These are phyloP conservation scores for Boletus rubescentipes DNA, from an alignment of 768 basidiomycete species.

Conservation along the genomic window DNA sequence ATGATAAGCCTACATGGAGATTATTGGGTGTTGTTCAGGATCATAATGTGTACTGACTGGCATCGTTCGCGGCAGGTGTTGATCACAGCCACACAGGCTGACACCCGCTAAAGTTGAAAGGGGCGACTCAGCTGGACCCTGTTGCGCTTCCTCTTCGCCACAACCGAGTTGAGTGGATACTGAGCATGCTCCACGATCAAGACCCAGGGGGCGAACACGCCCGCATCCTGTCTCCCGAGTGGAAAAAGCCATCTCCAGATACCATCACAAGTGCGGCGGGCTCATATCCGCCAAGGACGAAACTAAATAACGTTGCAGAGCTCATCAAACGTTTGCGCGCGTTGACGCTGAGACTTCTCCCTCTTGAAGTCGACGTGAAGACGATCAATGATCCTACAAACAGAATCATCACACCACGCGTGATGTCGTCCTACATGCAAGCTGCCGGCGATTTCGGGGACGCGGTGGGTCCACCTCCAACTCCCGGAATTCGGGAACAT, in stretches of 20 bases:
- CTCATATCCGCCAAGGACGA: neutral
- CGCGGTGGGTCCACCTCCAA: slow-evolving; percentile 51
- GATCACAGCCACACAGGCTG: slow-evolving; percentile 22
- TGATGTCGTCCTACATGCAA: slow-evolving; percentile 71
- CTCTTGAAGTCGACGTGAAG: slow-evolving; percentile 71
- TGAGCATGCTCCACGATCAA: slow-evolving; percentile 27
- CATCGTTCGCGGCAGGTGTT: slow-evolving; percentile 38
- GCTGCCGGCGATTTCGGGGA: slow-evolving; percentile 88
- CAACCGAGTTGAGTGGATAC: neutral
- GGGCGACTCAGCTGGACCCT: neutral
- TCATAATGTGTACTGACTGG: slow-evolving; percentile 44
- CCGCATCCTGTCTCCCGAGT: slow-evolving; percentile 45
- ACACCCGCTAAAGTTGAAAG: no score
- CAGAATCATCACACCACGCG: slow-evolving; percentile 77
- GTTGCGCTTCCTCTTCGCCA: neutral
- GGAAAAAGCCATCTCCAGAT: slow-evolving; percentile 61
- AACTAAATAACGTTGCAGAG: slow-evolving; percentile 42
- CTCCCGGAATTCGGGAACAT: neutral
- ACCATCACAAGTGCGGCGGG: slow-evolving; percentile 67
- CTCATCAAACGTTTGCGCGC: slow-evolving; percentile 78
- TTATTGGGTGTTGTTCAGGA: slow-evolving; percentile 2
- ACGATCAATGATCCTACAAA: slow-evolving; percentile 75
- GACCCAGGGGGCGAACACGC: slow-evolving; percentile 38
- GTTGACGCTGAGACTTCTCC: slow-evolving; percentile 72
- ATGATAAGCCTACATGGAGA: slow-evolving; percentile 82